phyloP scores from a whole-genome alignment of 2,329 filamentous ascomycete species.

The Venturiaceae sp. region DNA sequence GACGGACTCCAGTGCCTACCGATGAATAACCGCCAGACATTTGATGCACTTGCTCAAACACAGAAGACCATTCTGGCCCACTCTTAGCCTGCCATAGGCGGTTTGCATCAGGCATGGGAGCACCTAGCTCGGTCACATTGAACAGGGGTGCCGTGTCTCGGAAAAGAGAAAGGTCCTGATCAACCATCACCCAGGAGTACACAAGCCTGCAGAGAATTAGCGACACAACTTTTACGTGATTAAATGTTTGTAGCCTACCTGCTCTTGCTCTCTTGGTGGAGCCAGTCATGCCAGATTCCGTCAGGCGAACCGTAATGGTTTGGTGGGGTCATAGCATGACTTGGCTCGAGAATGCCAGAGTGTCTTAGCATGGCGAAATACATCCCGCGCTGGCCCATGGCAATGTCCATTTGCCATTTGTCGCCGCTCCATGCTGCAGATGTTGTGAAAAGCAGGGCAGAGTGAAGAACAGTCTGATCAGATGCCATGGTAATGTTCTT shows the following conservation, averaged over 20 bases:
- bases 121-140: constrained; percentile 54
- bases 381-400: constrained; percentile 65
- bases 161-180: constrained; percentile 61
- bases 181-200: constrained; percentile 68
- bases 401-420: constrained; percentile 70
- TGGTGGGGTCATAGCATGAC: not conserved
- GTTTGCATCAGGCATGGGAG: constrained; percentile 55
- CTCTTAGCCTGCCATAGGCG: constrained; percentile 52
- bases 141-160: constrained; percentile 54
- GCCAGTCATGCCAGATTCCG: constrained; percentile 51
- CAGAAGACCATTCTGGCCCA: constrained; percentile 48
- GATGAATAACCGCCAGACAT: constrained; percentile 44
- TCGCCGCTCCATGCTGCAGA: constrained; percentile 65
- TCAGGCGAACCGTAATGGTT: not conserved
- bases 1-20: constrained; percentile 40
- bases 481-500: constrained; percentile 60
- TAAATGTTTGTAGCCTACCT: constrained; percentile 33
- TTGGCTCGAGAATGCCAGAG: constrained; percentile 51
- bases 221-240: constrained; percentile 9
- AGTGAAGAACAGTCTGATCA: constrained; percentile 54
- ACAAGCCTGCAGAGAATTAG: constrained; percentile 42
- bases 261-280: constrained; percentile 53
- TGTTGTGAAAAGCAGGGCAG: constrained; percentile 57
- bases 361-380: constrained; percentile 64
- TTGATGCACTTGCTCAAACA: constrained; percentile 50